Percentiles rank a stretch among this genome's conserved stretches.
phyloP scores from a whole-genome alignment of 306 rosid genomes.

The Potentilla sterilis region DNA sequence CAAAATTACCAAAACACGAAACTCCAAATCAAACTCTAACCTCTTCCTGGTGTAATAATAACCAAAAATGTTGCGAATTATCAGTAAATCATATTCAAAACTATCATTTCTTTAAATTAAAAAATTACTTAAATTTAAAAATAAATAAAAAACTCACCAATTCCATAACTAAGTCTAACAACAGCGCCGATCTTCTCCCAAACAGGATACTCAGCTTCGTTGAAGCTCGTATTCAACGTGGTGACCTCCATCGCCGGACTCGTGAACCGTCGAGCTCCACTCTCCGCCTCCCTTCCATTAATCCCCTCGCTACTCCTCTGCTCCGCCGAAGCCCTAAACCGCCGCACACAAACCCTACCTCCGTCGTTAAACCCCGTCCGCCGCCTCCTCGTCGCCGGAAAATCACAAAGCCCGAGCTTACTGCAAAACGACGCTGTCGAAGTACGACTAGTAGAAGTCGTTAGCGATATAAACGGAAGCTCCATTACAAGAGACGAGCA shows the following conservation, averaged over 20 bases:
- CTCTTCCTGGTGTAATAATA: neutral
- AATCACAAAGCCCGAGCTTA: constrained; percentile 38
- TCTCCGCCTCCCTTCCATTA: constrained; percentile 41
- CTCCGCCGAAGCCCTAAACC: constrained; percentile 65
- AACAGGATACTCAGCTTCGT: constrained; percentile 75
- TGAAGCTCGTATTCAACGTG: constrained; percentile 54
- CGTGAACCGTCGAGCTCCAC: constrained; percentile 48
- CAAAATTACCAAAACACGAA: neutral
- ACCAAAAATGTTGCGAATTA: neutral
- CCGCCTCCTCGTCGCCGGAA: constrained; percentile 38
- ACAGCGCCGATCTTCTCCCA: constrained; percentile 96
- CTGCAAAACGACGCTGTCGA: constrained; percentile 42
- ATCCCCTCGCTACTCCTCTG: constrained; percentile 53
- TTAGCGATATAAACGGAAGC: constrained; percentile 36
- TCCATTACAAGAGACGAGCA: constrained; percentile 10
- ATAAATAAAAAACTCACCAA: constrained; percentile 44
- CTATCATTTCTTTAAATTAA: neutral
- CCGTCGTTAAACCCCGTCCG: constrained; percentile 27
- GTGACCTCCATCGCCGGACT: constrained; percentile 78
- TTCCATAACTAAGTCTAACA: constrained; percentile 86
- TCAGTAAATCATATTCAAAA: neutral
- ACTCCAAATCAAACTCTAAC: neutral
- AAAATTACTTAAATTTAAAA: neutral
- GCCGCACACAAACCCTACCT: constrained; percentile 26
- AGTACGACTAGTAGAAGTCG: constrained; percentile 21